These are phyloP conservation scores for Epichloe typhina DNA, from an alignment of 2,329 filamentous ascomycete genomes.

Conservation along the genomic window DNA sequence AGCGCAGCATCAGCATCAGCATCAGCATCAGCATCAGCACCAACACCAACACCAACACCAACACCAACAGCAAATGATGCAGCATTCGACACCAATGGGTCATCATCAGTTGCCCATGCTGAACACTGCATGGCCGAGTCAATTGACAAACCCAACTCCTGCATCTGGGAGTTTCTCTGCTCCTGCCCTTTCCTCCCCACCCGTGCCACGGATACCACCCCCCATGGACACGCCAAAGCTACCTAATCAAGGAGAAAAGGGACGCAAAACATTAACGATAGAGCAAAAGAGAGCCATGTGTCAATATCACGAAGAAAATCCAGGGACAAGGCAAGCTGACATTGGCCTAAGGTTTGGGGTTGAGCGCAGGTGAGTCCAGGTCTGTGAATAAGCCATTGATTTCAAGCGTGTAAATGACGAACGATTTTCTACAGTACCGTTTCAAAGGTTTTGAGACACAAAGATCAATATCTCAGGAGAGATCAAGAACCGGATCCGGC, in stretches of 20 bases:
- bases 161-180: conserved; percentile 43
- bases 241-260: conserved; percentile 39
- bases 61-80: conserved; percentile 14
- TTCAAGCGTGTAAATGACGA: neutral
- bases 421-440: conserved; percentile 59
- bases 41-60: conserved; percentile 6
- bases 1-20: conserved; percentile 20
- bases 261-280: conserved; percentile 79
- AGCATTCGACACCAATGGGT: conserved; percentile 30
- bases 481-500: conserved; percentile 52
- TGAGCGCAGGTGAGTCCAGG: conserved; percentile 68
- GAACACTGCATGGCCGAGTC: conserved; percentile 68
- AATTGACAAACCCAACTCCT: conserved; percentile 56
- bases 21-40: conserved; percentile 18
- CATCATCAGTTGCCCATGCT: conserved; percentile 53
- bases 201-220: conserved; percentile 36
- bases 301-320: conserved; percentile 81
- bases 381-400: neutral
- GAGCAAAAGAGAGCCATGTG: conserved; percentile 89
- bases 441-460: conserved; percentile 91
- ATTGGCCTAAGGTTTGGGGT: conserved; percentile 94
- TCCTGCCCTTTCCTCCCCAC: conserved; percentile 45
- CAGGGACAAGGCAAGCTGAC: conserved; percentile 84
- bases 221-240: conserved; percentile 17
- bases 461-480: conserved; percentile 87